Evolutionary conservation across 768 basidiomycete species (phyloP).

Genomic region (Phaeotremella skinneri): DNA sequence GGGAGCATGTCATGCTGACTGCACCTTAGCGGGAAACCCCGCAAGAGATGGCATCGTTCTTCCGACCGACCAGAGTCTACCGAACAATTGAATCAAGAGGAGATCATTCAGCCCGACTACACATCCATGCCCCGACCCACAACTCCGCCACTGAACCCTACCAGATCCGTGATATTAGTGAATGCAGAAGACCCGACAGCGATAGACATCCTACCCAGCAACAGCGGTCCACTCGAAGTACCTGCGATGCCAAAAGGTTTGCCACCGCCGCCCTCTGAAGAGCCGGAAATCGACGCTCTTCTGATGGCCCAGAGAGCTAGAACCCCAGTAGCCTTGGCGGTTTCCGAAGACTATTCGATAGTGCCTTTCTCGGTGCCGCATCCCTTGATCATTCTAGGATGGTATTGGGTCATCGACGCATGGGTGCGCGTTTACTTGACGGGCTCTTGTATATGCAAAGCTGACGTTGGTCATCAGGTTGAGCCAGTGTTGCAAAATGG

Average conservation of each 20-base stretch:
- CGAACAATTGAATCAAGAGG: neutral
- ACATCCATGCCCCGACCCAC: constrained; percentile 1
- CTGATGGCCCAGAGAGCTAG: constrained; percentile 36
- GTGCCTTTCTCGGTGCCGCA: constrained; percentile 41
- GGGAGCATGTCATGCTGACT: neutral
- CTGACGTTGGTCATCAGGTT: too few relatives aligned
- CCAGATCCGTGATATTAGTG: constrained; percentile 5
- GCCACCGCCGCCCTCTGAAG: constrained; percentile 16
- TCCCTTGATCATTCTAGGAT: constrained; percentile 43
- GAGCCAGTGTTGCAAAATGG: too few relatives aligned
- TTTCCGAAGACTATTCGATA: constrained; percentile 40
- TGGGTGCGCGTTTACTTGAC: constrained; percentile 31
- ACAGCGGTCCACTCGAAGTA: neutral
- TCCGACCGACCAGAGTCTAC: neutral
- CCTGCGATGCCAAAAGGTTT: neutral
- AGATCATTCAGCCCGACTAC: neutral
- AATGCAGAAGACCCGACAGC: neutral
- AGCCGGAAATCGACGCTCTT: constrained; percentile 35
- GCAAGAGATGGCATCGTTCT: constrained; percentile 2
- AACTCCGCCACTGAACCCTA: constrained; percentile 13
- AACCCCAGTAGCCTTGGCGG: constrained; percentile 40
- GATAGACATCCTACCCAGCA: neutral
- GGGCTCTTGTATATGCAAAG: neutral
- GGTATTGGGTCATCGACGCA: constrained; percentile 48
- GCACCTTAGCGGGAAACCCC: constrained; percentile 13